phyloP scores from a whole-genome alignment of 2,329 filamentous ascomycete genomes.

The Pseudopithomyces chartarum region DNA sequence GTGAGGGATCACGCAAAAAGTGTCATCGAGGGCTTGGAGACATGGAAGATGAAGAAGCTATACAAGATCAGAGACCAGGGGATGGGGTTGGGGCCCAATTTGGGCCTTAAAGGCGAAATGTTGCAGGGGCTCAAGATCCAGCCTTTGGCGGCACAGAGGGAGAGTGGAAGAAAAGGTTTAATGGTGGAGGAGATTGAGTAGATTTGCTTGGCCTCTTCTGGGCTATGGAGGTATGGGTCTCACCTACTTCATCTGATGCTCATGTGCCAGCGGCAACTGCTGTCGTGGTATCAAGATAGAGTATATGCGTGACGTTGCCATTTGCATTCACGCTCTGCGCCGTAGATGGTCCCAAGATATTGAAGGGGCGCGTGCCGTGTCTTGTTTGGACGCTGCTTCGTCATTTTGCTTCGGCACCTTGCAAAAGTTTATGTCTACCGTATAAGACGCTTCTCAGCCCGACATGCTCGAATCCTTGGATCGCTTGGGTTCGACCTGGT shows the following conservation, averaged over 20 bases:
- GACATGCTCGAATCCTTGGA: constrained; percentile 47
- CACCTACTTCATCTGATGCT: constrained; percentile 9
- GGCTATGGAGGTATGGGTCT: not conserved
- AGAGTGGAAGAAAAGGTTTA: constrained; percentile 46
- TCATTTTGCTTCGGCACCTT: not conserved
- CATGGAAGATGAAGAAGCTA: constrained; percentile 62
- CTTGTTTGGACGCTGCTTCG: not conserved
- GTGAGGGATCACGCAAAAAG: constrained; percentile 70
- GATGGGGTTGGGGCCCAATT: constrained; percentile 23
- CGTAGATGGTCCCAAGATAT: not conserved
- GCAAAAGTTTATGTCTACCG: not conserved
- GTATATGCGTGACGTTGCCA: constrained; percentile 9
- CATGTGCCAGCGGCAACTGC: constrained; percentile 12
- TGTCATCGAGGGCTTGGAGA: constrained; percentile 69
- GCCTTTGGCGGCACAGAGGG: constrained; percentile 25
- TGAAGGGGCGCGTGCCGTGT: not conserved
- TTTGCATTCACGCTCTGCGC: not conserved
- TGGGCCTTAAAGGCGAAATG: constrained; percentile 40
- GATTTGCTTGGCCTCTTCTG: constrained; percentile 8
- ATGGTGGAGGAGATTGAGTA: constrained; percentile 66
- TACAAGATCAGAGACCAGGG: constrained; percentile 46
- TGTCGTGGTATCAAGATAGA: constrained; percentile 20
- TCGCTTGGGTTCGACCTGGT: constrained; percentile 51
- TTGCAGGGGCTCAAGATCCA: constrained; percentile 54
- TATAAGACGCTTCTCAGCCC: constrained; percentile 33